phyloP scores from a whole-genome alignment of 352 stramenopile genomes.

The Phytophthora chlamydospora region DNA sequence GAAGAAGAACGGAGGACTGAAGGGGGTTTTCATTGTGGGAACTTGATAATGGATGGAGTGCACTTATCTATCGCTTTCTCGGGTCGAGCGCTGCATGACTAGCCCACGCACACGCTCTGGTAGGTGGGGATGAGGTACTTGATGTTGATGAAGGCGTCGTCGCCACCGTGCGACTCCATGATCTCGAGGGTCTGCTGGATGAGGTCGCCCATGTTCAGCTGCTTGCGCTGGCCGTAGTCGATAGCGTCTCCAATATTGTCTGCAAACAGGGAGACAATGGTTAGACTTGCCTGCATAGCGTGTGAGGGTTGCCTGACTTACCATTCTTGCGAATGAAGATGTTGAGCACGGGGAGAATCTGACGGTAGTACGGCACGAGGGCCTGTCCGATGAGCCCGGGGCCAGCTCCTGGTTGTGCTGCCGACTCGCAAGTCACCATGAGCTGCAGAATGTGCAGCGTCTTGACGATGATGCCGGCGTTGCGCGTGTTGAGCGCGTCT shows the following conservation, averaged over 20 bases:
- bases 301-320: slow-evolving; percentile 17
- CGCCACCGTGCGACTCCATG: slow-evolving; percentile 95
- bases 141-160: slow-evolving; percentile 99
- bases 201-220: slow-evolving; percentile 95
- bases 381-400: slow-evolving; percentile 93
- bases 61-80: background rate
- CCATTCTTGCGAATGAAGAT: slow-evolving; percentile 97
- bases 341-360: slow-evolving; percentile 97
- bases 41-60: no score
- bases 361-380: slow-evolving; percentile 97
- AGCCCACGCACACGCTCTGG: slow-evolving; percentile 91
- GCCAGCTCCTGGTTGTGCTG: slow-evolving; percentile 76
- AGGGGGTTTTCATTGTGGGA: background rate
- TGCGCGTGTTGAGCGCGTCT: slow-evolving; percentile 94
- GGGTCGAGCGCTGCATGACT: slow-evolving; percentile 4
- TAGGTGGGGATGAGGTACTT: slow-evolving; percentile 98
- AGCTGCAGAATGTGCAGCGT: slow-evolving; percentile 97
- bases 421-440: slow-evolving; percentile 94
- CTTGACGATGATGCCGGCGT: slow-evolving; percentile 95
- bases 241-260: slow-evolving; percentile 97
- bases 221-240: slow-evolving; percentile 96
- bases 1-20: background rate
- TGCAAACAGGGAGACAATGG: slow-evolving; percentile 22
- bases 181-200: slow-evolving; percentile 97
- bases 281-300: background rate